Evolutionary conservation across 2,329 filamentous ascomycete genomes (phyloP).

Genomic region (Cladosporium sp.): DNA sequence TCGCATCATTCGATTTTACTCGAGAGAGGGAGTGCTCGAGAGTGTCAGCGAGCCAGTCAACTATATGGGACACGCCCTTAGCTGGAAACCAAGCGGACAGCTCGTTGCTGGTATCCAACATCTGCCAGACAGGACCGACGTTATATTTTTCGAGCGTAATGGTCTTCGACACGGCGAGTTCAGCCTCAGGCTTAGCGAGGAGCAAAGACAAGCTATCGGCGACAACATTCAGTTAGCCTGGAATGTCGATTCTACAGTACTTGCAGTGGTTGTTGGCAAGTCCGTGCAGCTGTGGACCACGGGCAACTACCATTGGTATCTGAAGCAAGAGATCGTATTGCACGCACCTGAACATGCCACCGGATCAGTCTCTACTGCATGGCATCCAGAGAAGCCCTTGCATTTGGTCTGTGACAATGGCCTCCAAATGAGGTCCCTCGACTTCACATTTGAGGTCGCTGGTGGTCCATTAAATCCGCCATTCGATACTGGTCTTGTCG

Average conservation of each 20-base stretch:
- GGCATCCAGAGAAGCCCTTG: conserved; percentile 84
- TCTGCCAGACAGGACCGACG: conserved; percentile 62
- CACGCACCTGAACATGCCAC: not conserved
- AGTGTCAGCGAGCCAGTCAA: conserved; percentile 94
- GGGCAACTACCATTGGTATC: conserved; percentile 96
- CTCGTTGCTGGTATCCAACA: conserved; percentile 82
- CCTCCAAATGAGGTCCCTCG: conserved; percentile 35
- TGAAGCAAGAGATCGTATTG: conserved; percentile 75
- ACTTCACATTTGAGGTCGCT: conserved; percentile 64
- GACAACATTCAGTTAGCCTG: conserved; percentile 66
- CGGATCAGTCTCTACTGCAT: conserved; percentile 36
- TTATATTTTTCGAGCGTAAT: conserved; percentile 95
- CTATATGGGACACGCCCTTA: conserved; percentile 77
- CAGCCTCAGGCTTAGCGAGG: conserved; percentile 62
- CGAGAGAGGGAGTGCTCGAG: conserved; percentile 81
- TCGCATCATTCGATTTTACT: conserved; percentile 83
- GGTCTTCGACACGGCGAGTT: conserved; percentile 97
- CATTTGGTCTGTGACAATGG: conserved; percentile 47
- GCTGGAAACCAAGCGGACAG: conserved; percentile 89
- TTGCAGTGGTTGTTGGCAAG: conserved; percentile 72
- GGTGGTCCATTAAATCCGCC: conserved; percentile 66
- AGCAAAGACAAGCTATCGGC: conserved; percentile 52
- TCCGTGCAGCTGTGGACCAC: conserved; percentile 92
- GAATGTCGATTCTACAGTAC: conserved; percentile 88
- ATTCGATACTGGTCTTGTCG: conserved; percentile 62